These are phyloP conservation scores for Excoecaria agallocha DNA, from an alignment of 345 rosid species.

Conservation along the genomic window DNA sequence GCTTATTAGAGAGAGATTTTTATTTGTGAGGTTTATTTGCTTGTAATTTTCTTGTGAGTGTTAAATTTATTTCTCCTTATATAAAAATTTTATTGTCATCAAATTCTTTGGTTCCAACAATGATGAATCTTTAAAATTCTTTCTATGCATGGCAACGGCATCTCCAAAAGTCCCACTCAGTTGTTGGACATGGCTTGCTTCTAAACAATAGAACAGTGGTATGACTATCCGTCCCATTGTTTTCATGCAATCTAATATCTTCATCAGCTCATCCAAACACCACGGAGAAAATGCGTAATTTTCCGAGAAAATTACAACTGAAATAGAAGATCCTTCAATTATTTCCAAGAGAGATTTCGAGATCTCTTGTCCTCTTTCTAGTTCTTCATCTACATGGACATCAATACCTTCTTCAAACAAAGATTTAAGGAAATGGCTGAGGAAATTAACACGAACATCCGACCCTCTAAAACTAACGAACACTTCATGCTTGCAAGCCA, in stretches of 20 bases:
- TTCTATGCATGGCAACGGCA: background rate
- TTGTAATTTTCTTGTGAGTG: too few relatives aligned
- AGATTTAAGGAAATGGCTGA: background rate
- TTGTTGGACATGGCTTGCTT: background rate
- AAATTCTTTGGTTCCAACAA: too few relatives aligned
- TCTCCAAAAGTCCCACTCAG: background rate
- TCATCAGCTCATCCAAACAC: conserved; percentile 2
- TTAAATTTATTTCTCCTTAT: too few relatives aligned
- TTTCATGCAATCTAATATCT: conserved; percentile 1
- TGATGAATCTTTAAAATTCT: background rate
- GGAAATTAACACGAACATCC: background rate
- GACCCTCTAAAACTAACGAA: conserved; percentile 12
- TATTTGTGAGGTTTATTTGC: too few relatives aligned
- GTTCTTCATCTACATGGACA: background rate
- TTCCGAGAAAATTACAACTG: conserved; percentile 2
- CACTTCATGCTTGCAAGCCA: background rate
- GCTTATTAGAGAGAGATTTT: too few relatives aligned
- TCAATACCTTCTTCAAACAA: background rate
- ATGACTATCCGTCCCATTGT: background rate
- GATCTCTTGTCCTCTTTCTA: conserved; percentile 6
- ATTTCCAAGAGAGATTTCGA: background rate
- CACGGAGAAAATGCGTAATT: conserved; percentile 2
- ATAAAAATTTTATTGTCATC: too few relatives aligned
- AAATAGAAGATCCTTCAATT: background rate
- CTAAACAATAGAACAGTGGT: background rate